A percentile compares a stretch with the other conserved stretches of the same genome.
Evolutionary conservation across 176 grass and related monocot genomes (phyloP).

Genomic region (Raddia distichophylla): DNA sequence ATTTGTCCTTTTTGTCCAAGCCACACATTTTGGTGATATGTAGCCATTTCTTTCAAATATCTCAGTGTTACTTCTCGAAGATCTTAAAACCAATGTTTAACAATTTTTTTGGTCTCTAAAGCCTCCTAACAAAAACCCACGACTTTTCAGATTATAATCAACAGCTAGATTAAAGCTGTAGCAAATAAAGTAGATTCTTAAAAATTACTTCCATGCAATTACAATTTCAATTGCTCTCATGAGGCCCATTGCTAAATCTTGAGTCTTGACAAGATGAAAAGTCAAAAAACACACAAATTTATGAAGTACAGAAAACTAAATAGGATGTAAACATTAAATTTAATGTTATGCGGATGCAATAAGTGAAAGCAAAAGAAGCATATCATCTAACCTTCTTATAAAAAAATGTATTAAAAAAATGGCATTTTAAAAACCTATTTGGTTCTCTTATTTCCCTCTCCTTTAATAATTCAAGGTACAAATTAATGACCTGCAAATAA

Average conservation of each 20-base stretch:
- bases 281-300: background rate
- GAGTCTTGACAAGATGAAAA: background rate
- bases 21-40: no score
- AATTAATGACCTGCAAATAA: conserved; percentile 77
- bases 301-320: conserved; percentile 5
- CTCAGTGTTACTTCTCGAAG: no score
- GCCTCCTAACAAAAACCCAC: no score
- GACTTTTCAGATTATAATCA: no score
- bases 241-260: conserved; percentile 1
- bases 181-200: no score
- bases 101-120: no score
- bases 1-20: no score
- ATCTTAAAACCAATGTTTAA: no score
- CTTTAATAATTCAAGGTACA: conserved; percentile 90
- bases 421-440: conserved; percentile 69
- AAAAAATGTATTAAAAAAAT: conserved; percentile 98
- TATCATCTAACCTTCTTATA: conserved; percentile 82
- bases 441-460: conserved; percentile 76
- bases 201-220: background rate
- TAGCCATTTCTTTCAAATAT: no score
- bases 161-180: no score
- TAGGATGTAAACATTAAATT: conserved; percentile 14
- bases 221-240: background rate
- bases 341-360: background rate
- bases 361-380: conserved; percentile 26